These are phyloP conservation scores for Phytophthora constricta DNA, from an alignment of 352 stramenopile species.

Conservation along the genomic window DNA sequence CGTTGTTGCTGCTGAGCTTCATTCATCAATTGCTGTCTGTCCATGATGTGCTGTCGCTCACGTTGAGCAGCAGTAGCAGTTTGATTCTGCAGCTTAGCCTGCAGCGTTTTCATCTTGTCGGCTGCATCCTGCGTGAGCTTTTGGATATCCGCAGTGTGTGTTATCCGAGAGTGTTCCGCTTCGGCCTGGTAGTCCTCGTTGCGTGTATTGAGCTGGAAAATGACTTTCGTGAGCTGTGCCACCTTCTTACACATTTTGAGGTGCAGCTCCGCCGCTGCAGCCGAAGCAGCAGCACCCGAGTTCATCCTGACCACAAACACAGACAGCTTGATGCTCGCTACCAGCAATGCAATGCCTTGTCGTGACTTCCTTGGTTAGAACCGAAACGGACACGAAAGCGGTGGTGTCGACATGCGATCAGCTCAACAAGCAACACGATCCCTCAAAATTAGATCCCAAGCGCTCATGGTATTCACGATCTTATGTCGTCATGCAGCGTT, in stretches of 20 bases:
- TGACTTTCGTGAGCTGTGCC: conserved; percentile 94
- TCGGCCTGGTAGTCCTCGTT: conserved; percentile 92
- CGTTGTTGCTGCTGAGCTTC: conserved; percentile 35
- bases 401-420: neutral
- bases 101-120: conserved; percentile 54
- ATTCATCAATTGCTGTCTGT: conserved; percentile 23
- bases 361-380: neutral
- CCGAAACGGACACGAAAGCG: conserved; percentile 24
- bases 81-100: conserved; percentile 46
- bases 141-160: conserved; percentile 49
- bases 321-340: conserved; percentile 2
- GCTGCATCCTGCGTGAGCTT: conserved; percentile 62
- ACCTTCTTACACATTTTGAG: conserved; percentile 96
- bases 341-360: conserved; percentile 2
- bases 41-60: conserved; percentile 34
- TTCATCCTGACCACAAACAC: conserved; percentile 10
- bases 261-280: conserved; percentile 71
- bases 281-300: conserved; percentile 17
- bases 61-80: conserved; percentile 33
- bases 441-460: conserved; percentile 26
- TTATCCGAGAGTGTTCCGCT: conserved; percentile 49
- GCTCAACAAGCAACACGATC: conserved; percentile 1
- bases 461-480: conserved; percentile 11
- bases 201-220: conserved; percentile 94
- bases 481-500: conserved; percentile 2